Evolutionary conservation across 345 rosid species (phyloP).

Genomic region (Eucalyptus victrix): DNA sequence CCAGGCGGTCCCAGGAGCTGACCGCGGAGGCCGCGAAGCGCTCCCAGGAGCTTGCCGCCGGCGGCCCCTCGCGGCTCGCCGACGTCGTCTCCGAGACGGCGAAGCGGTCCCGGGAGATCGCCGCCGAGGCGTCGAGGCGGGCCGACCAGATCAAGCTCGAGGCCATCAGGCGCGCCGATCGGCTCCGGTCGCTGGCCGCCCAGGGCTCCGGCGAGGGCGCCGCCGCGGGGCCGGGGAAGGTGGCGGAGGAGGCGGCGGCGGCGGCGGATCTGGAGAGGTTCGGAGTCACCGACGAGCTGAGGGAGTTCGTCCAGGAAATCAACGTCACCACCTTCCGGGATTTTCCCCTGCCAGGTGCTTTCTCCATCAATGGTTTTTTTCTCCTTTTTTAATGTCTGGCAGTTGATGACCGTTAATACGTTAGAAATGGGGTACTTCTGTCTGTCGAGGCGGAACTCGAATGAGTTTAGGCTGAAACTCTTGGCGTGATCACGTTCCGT

Average conservation of each 20-base stretch:
- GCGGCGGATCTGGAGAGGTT: constrained; percentile 23
- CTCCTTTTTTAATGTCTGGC: background rate
- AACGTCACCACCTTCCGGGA: constrained; percentile 37
- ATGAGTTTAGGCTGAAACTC: background rate
- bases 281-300: constrained; percentile 43
- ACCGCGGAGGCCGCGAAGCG: constrained; percentile 26
- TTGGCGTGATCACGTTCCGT: background rate
- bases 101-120: constrained; percentile 36
- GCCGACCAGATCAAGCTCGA: constrained; percentile 38
- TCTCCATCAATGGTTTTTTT: background rate
- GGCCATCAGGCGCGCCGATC: constrained; percentile 39
- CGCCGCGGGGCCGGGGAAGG: background rate
- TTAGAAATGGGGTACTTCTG: background rate
- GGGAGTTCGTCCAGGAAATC: constrained; percentile 44
- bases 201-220: constrained; percentile 1
- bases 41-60: constrained; percentile 29
- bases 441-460: background rate
- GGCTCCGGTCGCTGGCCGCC: constrained; percentile 37
- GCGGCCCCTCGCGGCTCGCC: constrained; percentile 26
- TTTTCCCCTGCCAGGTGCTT: constrained; percentile 40
- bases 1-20: constrained; percentile 37
- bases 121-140: constrained; percentile 42
- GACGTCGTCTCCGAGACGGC: constrained; percentile 30
- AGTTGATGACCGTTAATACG: background rate
- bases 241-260: background rate